Evolutionary conservation across 495 filamentous ascomycete genomes (phyloP), one percentile per base, ranked within the genome.

Genomic region (Penicillium taxi): DNA sequence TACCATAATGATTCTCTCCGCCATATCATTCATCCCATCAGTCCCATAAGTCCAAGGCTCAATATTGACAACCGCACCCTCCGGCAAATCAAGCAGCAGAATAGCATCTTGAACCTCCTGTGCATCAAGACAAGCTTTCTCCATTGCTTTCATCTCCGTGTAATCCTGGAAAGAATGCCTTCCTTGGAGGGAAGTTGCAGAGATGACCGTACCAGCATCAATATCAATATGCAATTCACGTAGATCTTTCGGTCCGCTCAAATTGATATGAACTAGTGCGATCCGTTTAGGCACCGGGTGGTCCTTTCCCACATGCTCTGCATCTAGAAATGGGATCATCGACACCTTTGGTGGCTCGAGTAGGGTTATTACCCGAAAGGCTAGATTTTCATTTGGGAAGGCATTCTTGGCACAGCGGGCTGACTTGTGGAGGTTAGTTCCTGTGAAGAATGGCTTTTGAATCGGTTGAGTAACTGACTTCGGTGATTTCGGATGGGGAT

Each of bases 21-120:
- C 41, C 54, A 64, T 64, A 21, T 64, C 56, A 28, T 56, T 58
- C 46, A 63, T 58, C 0, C 60, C 62, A 49, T 66, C 62, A 8
- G 60, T 58, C 3, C 53, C 56, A 42, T 64, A 66, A 1, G 62
- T 51, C 62, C 60, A 64, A 3, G 62, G 48, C 28, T 66, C 62
- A 12, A 62, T 39, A 33, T 53, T 43, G 5, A 63, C 56, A 5
- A 35, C 44, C 2, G 58, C 52, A 2, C 44, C 52, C 8, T 41
- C 35, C n/a, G 60, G 60, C 4, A 66, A 42, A 14, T 56, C 25
- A 1, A 66, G 30, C 9, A 44, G 37, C 17, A 41, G 7, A 14
- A 62, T 47, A 26, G 50, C 48, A 1, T 26, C 41, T 26, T 59
- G 41, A 1, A 59, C 45, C 13, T 42, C 24, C 16, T 35, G 23